Evolutionary conservation across 2,329 filamentous ascomycete genomes (phyloP).

Genomic region (Eutypella sp.): DNA sequence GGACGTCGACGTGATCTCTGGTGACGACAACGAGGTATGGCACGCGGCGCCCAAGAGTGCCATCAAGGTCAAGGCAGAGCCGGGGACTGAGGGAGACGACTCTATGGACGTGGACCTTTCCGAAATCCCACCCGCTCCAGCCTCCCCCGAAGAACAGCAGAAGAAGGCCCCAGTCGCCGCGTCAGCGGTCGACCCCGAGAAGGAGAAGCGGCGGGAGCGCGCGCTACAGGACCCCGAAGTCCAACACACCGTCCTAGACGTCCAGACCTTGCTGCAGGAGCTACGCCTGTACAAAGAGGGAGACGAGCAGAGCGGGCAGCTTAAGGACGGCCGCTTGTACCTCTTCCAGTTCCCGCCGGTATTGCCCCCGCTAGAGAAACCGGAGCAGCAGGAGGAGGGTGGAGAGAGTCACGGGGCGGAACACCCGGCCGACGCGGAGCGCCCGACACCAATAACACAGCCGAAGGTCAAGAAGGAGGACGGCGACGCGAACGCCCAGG

Average conservation of each 20-base stretch:
- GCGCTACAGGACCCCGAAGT: slow-evolving; percentile 25
- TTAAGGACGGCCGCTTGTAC: slow-evolving; percentile 51
- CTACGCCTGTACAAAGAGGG: slow-evolving; percentile 24
- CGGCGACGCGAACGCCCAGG: slow-evolving; percentile 14
- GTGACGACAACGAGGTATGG: slow-evolving; percentile 38
- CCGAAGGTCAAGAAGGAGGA: slow-evolving; percentile 24
- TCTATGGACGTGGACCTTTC: slow-evolving; percentile 35
- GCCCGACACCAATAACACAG: slow-evolving; percentile 4
- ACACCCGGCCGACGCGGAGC: slow-evolving; percentile 20
- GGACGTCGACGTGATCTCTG: slow-evolving; percentile 26
- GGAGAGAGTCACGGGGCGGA: slow-evolving; percentile 9
- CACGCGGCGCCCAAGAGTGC: slow-evolving; percentile 30
- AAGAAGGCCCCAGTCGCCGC: slow-evolving; percentile 22
- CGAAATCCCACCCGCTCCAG: slow-evolving; percentile 33
- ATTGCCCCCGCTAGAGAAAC: slow-evolving; percentile 48
- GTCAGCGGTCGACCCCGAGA: slow-evolving; percentile 22
- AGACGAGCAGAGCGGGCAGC: slow-evolving; percentile 15
- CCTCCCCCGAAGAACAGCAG: slow-evolving; percentile 26
- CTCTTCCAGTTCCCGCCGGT: slow-evolving; percentile 62
- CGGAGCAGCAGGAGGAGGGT: slow-evolving; percentile 21
- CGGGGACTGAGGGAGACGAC: slow-evolving; percentile 33
- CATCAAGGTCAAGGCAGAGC: slow-evolving; percentile 41
- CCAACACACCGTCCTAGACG: slow-evolving; percentile 18
- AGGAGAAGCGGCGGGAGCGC: slow-evolving; percentile 23
- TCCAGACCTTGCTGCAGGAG: slow-evolving; percentile 27